Evolutionary conservation across 2,329 filamentous ascomycete genomes (phyloP).

Genomic region (Hysterium pulicare): DNA sequence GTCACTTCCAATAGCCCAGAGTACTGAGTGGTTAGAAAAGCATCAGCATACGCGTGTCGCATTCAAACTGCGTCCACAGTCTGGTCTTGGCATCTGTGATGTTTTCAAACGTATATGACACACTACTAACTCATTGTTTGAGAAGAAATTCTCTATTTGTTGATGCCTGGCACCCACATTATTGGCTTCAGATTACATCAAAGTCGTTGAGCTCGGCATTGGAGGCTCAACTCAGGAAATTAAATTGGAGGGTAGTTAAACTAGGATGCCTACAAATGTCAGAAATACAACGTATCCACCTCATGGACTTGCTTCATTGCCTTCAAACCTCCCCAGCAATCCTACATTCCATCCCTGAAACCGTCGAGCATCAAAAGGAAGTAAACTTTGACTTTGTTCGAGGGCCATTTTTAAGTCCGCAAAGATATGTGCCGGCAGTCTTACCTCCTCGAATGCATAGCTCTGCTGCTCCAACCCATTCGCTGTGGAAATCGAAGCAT

Average conservation of each 20-base stretch:
- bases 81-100: too few species aligned
- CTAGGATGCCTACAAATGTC: background rate
- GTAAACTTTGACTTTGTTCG: constrained; percentile 45
- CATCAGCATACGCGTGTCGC: too few species aligned
- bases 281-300: too few species aligned
- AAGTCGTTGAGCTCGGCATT: too few species aligned
- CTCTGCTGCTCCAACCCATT: constrained; percentile 34
- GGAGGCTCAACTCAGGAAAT: background rate
- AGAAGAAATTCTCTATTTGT: too few species aligned
- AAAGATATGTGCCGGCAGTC: constrained; percentile 52
- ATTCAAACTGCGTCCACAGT: too few species aligned
- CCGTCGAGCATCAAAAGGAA: constrained; percentile 55
- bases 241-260: background rate
- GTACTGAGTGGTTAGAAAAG: too few species aligned
- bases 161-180: constrained; percentile 3
- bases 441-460: constrained; percentile 49
- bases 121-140: too few species aligned
- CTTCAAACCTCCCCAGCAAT: constrained; percentile 55
- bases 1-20: too few species aligned
- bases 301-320: constrained; percentile 15
- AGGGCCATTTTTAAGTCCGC: constrained; percentile 45
- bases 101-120: too few species aligned
- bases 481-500: constrained; percentile 14
- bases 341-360: constrained; percentile 69
- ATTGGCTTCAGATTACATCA: background rate